Conservation (phyloP, 192 early-diverging fungal species). For the Coemansia sp. region DNA sequence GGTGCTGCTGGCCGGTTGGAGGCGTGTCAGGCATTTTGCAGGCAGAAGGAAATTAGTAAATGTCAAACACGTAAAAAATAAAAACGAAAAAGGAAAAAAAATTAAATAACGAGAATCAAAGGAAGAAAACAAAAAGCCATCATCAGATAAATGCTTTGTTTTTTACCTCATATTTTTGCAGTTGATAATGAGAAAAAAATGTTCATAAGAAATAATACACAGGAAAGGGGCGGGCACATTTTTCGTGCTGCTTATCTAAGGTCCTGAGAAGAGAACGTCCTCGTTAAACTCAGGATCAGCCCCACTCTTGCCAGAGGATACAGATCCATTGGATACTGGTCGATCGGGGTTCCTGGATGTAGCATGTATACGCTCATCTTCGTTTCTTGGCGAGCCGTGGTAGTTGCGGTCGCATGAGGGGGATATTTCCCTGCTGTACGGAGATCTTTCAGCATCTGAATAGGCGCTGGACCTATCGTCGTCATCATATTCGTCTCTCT, state of each 20-base stretch:
- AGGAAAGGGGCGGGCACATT: too few species aligned
- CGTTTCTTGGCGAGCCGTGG: background rate
- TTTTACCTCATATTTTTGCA: too few species aligned
- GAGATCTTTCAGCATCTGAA: background rate
- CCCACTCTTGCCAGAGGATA: background rate
- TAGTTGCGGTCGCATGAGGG: background rate
- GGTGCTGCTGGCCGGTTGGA: background rate
- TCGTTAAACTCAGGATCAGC: conserved; percentile 10
- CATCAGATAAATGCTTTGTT: too few species aligned
- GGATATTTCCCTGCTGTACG: background rate
- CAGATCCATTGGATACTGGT: background rate
- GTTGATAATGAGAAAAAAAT: too few species aligned
- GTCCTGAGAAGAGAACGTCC: conserved; percentile 21
- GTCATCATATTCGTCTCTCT: background rate
- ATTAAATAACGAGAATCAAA: too few species aligned
- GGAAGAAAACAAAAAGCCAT: too few species aligned
- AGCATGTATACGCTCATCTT: background rate
- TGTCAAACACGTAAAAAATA: too few species aligned
- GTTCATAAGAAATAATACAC: too few species aligned
- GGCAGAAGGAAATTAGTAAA: background rate
- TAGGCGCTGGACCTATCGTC: background rate
- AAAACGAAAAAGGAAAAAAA: too few species aligned
- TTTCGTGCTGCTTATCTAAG: too few species aligned
- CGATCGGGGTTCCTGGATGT: background rate
- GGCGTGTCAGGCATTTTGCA: too few species aligned